These are phyloP conservation scores for Gloeophyllum trabeum DNA, from an alignment of 768 basidiomycete genomes.

Conservation along the genomic window DNA sequence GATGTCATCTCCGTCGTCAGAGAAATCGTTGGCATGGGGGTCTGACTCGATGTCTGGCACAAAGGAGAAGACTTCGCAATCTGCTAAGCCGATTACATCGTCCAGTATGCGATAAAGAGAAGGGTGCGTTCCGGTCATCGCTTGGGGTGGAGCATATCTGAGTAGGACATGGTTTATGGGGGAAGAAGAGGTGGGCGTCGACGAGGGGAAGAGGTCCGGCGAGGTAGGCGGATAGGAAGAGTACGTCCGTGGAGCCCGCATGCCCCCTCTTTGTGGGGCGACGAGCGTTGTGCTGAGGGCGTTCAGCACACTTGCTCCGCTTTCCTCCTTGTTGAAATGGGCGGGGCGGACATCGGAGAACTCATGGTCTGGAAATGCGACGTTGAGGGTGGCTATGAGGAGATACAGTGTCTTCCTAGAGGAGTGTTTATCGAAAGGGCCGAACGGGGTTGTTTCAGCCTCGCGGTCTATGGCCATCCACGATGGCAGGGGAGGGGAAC, in stretches of 20 bases:
- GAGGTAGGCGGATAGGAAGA: slow-evolving; percentile 75
- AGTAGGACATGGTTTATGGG: slow-evolving; percentile 51
- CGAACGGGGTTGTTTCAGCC: slow-evolving; percentile 79
- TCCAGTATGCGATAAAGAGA: slow-evolving; percentile 80
- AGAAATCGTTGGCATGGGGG: slow-evolving; percentile 80
- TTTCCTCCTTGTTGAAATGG: slow-evolving; percentile 78
- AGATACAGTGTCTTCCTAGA: slow-evolving; percentile 91
- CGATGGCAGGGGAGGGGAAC: slow-evolving; percentile 77
- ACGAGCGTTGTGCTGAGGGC: slow-evolving; percentile 77
- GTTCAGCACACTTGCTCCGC: slow-evolving; percentile 66
- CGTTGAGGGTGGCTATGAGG: slow-evolving; percentile 92
- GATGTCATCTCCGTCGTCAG: slow-evolving; percentile 70
- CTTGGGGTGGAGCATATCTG: slow-evolving; percentile 61
- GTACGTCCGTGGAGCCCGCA: slow-evolving; percentile 67
- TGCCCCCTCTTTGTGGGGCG: slow-evolving; percentile 56
- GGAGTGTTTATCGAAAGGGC: slow-evolving; percentile 75
- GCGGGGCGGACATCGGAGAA: slow-evolving; percentile 88
- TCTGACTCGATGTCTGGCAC: slow-evolving; percentile 88
- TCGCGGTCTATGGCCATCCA: slow-evolving; percentile 67
- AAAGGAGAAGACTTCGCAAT: slow-evolving; percentile 95
- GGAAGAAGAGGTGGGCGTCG: slow-evolving; percentile 60
- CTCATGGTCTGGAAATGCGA: slow-evolving; percentile 96
- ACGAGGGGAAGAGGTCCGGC: slow-evolving; percentile 67
- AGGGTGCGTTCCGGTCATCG: slow-evolving; percentile 79
- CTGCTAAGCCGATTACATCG: slow-evolving; percentile 79